phyloP scores from a whole-genome alignment of 2,329 filamentous ascomycete species.

The Pseudocercospora musae region DNA sequence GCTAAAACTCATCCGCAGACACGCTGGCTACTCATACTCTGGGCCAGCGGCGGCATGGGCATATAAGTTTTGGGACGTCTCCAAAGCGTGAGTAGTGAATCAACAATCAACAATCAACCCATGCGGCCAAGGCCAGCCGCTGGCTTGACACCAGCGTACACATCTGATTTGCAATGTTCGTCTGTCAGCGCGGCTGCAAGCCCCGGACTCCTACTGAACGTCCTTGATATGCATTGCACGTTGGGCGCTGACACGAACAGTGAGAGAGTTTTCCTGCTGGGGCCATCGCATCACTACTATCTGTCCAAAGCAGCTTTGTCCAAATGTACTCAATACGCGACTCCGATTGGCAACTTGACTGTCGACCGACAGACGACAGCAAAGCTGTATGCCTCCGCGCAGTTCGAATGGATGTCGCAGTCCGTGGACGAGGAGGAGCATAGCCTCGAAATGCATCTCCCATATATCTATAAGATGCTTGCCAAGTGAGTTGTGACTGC shows the following conservation, averaged over 20 bases:
- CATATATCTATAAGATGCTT: conserved; percentile 81
- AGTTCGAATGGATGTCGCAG: conserved; percentile 63
- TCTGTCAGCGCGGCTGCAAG: background rate
- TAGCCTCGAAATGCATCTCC: conserved; percentile 93
- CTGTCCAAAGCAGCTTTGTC: conserved; percentile 75
- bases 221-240: background rate
- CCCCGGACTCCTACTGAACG: background rate
- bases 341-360: conserved; percentile 67
- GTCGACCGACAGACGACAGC: conserved; percentile 60
- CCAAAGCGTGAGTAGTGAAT: conserved; percentile 57
- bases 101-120: background rate
- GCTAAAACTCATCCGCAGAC: conserved; percentile 52
- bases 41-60: conserved; percentile 91
- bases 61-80: conserved; percentile 83
- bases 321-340: conserved; percentile 66
- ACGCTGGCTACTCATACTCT: conserved; percentile 91
- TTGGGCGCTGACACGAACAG: conserved; percentile 37
- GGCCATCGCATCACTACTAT: conserved; percentile 85
- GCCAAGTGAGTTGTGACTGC: conserved; percentile 40
- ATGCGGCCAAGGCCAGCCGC: background rate
- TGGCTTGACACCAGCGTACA: background rate
- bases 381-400: conserved; percentile 51
- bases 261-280: conserved; percentile 87
- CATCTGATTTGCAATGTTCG: background rate
- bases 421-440: conserved; percentile 77